A percentile compares a stretch with the other conserved stretches of the same genome.
These are phyloP conservation scores for Colletotrichum chrysophilum DNA, from an alignment of 2,329 filamentous ascomycete species.

Conservation along the genomic window DNA sequence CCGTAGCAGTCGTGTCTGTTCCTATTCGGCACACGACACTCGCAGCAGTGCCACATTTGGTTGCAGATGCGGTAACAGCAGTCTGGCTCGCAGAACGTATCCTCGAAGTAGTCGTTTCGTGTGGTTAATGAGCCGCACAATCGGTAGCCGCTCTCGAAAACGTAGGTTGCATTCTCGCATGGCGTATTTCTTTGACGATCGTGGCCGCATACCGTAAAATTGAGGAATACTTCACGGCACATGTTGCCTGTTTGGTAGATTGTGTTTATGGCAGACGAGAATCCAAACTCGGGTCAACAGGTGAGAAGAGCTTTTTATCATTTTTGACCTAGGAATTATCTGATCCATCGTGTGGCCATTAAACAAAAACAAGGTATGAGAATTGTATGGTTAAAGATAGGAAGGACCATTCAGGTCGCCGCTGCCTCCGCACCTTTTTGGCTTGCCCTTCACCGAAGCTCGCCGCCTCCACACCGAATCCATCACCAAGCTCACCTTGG, in stretches of 20 bases:
- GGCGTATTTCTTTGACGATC: accelerated
- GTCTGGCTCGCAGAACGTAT: background rate
- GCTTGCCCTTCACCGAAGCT: background rate
- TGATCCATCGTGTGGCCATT: background rate
- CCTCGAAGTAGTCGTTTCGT: background rate
- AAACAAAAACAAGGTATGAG: background rate
- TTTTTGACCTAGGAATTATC: background rate
- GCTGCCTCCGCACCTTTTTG: background rate
- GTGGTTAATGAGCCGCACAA: background rate
- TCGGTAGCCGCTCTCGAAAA: background rate
- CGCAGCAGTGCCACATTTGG: background rate
- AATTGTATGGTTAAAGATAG: background rate
- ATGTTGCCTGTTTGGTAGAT: background rate
- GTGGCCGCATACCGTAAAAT: background rate
- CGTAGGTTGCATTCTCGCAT: background rate
- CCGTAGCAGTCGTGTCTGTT: background rate
- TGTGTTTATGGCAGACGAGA: background rate
- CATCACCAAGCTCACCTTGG: background rate
- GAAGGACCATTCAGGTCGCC: background rate
- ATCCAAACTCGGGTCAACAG: background rate
- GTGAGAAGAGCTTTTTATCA: background rate
- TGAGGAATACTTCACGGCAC: background rate
- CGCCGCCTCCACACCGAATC: background rate
- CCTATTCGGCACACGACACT: background rate
- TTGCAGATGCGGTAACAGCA: background rate